Base-by-base conservation (phyloP, 805 yeast genomes). In the Pichia pseudocactophila region DNA sequence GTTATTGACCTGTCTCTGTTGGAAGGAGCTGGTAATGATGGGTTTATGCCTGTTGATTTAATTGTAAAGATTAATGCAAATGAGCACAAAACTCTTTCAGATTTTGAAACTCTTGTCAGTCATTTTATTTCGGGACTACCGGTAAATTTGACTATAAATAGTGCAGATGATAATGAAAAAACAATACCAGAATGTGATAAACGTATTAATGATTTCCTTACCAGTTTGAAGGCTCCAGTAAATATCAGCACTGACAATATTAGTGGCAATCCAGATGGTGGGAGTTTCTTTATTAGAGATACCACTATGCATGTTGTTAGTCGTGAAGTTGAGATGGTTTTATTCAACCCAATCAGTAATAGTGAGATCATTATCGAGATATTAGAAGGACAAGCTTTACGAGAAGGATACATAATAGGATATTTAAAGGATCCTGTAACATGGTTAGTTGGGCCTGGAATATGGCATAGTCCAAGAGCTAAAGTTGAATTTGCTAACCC, bases 241-340 rank as follows among this genome's bases (percentile, higher is more conserved):
- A 39, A 36, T 32, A 12, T 39, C 7, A 43, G 40, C n/a, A 20
- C 42, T 9, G 16, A 27, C 11, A n/a, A 31, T 17, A 28, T 11
- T 7, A 30, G 6, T 25, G 46, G 39, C 11, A 39, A 28, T 36
- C 22, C 30, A 6, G 20, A 17, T 10, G 37, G 26, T 11, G 48
- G 15, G 6, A 43, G 37, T 27, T 30, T 53, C 2, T 77, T 77
- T 43, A 57, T 78, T 7, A 40, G 71, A 1, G 70, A 66, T 13
- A 66, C 75, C 5, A 73, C 73, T 0, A 70, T 78, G 59, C 82
- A 78, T 55, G 48, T 78, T 3, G 59, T 77, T 59, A 61, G 71
- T 0, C 71, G 79, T 1, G 77, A 76, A 36, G 65, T 76, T 5
- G 80, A 76, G 49, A 52, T 78, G 43, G 68, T 70, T 0, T 61